These are phyloP conservation scores for Rhododendron simsii DNA, from an alignment of 148 eudicot species.

Conservation along the genomic window DNA sequence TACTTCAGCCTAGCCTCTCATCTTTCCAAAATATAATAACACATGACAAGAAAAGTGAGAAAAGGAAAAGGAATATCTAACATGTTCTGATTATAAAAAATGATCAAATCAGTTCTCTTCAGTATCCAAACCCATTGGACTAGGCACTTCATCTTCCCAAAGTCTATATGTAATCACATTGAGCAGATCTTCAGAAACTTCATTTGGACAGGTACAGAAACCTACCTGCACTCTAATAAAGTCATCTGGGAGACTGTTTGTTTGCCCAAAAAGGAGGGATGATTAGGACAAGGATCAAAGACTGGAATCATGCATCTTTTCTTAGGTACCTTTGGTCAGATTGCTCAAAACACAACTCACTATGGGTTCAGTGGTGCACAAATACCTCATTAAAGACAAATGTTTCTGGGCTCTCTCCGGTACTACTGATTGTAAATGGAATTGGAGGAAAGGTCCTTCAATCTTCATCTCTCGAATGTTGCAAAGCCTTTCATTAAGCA, in stretches of 20 bases:
- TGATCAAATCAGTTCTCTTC: neutral
- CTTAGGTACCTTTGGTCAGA: neutral
- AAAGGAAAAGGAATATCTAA: neutral
- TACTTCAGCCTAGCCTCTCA: neutral
- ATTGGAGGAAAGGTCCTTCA: too few relatives aligned
- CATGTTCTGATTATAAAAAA: neutral
- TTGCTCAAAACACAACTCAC: neutral
- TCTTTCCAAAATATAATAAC: too few relatives aligned
- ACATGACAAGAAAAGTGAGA: neutral
- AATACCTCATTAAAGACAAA: neutral
- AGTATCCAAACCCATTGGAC: neutral
- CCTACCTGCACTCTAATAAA: neutral
- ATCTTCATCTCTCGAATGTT: neutral
- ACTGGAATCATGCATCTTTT: neutral
- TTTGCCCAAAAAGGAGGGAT: neutral
- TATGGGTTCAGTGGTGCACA: neutral
- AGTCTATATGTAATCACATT: too few relatives aligned
- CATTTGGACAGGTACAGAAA: neutral
- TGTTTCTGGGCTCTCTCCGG: neutral
- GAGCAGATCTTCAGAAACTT: neutral
- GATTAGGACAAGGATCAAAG: neutral
- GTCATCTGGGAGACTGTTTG: neutral
- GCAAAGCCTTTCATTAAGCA: neutral
- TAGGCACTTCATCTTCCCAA: neutral
- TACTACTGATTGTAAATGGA: neutral